Evolutionary conservation across 2,329 filamentous ascomycete genomes (phyloP).

Genomic region (Beauveria varroae): DNA sequence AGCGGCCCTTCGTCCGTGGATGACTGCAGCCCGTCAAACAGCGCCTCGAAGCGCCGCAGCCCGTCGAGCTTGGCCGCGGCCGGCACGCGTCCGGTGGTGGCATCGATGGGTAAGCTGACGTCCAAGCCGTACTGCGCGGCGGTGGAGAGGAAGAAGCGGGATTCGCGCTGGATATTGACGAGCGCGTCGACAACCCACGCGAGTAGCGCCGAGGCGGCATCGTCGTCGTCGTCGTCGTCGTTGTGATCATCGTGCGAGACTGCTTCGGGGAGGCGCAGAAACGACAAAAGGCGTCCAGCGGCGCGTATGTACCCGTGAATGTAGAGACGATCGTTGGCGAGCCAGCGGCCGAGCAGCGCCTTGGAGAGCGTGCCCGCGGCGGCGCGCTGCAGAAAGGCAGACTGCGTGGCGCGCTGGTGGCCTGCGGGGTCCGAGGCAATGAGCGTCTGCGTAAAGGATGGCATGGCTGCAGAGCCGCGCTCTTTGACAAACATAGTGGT

Average conservation of each 20-base stretch:
- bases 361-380: slow-evolving; percentile 54
- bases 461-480: not conserved
- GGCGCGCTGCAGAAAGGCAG: slow-evolving; percentile 58
- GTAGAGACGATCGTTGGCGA: slow-evolving; percentile 65
- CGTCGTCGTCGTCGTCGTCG: slow-evolving; percentile 11
- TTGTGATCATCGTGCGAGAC: slow-evolving; percentile 16
- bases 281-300: slow-evolving; percentile 55
- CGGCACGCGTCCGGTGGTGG: slow-evolving; percentile 16
- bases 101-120: slow-evolving; percentile 29
- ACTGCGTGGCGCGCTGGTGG: slow-evolving; percentile 52
- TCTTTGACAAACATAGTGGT: not conserved
- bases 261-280: slow-evolving; percentile 46
- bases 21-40: slow-evolving; percentile 48
- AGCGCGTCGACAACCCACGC: slow-evolving; percentile 57
- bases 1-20: slow-evolving; percentile 27
- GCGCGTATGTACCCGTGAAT: slow-evolving; percentile 63
- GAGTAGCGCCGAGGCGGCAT: slow-evolving; percentile 47
- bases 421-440: slow-evolving; percentile 23
- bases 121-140: slow-evolving; percentile 52
- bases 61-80: slow-evolving; percentile 31
- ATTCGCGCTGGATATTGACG: slow-evolving; percentile 59
- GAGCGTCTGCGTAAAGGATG: slow-evolving; percentile 49
- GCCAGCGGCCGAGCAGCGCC: slow-evolving; percentile 53
- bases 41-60: slow-evolving; percentile 30
- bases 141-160: slow-evolving; percentile 59